Evolutionary conservation across 805 yeast species (phyloP), one percentile per base, ranked within the genome.

Genomic region (Torulaspora quercuum): DNA sequence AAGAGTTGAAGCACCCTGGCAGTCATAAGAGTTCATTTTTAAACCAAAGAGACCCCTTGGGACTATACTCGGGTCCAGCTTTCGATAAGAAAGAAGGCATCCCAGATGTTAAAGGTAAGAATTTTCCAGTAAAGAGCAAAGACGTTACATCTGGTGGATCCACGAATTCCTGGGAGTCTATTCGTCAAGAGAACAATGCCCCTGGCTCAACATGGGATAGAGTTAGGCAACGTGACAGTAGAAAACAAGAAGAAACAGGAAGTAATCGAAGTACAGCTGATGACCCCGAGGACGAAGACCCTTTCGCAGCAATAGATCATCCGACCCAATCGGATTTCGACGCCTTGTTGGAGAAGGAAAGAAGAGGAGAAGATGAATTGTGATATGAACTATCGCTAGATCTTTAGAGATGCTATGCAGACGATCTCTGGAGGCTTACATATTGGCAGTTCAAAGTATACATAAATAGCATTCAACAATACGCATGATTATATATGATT

Each of bases 31-130:
- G 40, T 8, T 42, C 53, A 7, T 41, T 62, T n/a, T 49, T 63
- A 27, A 53, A 64, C 19, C 64, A 63, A 19, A 63, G 65, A 33
- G 69, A 65, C 37, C 67, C 67, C 1, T 15, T 68, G 35, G 67
- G 67, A 0, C 44, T 67, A 7, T 63, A 66, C 35, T 47, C 61
- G n/a, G 65, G 66, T 1, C 61, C 46, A 12, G 34, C 41, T 10
- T 41, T 28, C 29, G 52, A 51, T 24, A 45, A 46, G 26, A 41
- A 34, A 24, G 48, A 48, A 25, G 53, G 49, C 6, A 38, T 44
- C 12, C 41, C 44, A 8, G 41, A 42, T 11, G 18, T 13, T 8
- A 27, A 33, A n/a, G 21, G 16, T 9, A n/a, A n/a, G 4, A 14
- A 20, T 10, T 5, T n/a, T 11, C 8, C 21, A 9, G 30, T 7